phyloP scores from a whole-genome alignment of 768 basidiomycete genomes.

The Chlorophyllum brunneum region DNA sequence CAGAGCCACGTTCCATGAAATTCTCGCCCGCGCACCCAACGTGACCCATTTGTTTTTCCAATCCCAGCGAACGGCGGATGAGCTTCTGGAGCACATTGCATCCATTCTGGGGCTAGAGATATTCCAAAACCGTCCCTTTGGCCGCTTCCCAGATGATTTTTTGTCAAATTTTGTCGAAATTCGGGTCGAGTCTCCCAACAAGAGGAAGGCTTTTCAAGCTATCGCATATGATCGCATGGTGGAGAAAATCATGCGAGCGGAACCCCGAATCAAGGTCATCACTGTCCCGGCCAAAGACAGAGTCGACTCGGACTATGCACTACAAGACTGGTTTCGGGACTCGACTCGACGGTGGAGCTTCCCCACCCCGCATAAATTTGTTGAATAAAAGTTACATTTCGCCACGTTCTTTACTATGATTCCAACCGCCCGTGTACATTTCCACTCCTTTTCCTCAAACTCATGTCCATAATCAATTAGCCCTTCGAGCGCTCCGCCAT shows the following conservation, averaged over 20 bases:
- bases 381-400: neutral
- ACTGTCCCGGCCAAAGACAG: neutral
- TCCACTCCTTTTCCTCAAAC: neutral
- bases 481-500: neutral
- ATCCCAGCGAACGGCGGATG: neutral
- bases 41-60: constrained; percentile 10
- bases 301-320: neutral
- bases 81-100: neutral
- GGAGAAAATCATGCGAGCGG: neutral
- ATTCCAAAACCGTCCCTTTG: neutral
- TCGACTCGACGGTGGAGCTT: constrained; percentile 2
- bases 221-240: neutral
- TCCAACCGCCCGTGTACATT: neutral
- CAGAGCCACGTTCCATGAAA: constrained; percentile 19
- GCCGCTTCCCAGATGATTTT: neutral
- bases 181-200: constrained; percentile 6
- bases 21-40: constrained; percentile 7
- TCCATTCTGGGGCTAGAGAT: neutral
- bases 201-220: neutral
- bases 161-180: neutral
- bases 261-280: constrained; percentile 3
- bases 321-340: constrained; percentile 3
- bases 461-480: neutral
- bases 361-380: neutral
- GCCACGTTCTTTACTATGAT: neutral